Evolutionary conservation across 2,329 filamentous ascomycete species (phyloP), one percentile per base, ranked within the genome.

Genomic region (Daldinia eschscholtzii): DNA sequence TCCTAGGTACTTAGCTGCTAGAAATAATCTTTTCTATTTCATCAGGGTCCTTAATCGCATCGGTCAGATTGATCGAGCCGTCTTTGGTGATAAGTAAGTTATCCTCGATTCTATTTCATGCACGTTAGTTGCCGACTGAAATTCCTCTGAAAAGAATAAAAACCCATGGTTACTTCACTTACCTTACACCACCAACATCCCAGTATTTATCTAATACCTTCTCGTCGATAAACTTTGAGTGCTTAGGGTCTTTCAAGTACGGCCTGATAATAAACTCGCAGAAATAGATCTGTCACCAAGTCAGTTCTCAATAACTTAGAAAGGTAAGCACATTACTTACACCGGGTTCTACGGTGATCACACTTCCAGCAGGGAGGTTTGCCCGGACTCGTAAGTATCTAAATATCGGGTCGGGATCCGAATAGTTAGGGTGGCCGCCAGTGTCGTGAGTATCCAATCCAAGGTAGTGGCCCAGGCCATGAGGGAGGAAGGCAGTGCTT

Each of bases 301-400:
- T 75, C 20, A 75, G 67, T 55, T 18, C 28, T 18, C 0, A 1
- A 10, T 20, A 61, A 46, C 35, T 30, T 37, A 23, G 1, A 23
- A 44, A n/a, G 13, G 23, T 39, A 41, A 55, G 39, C 57, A 44
- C 57, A 44, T 13, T 6, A 84, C 89, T 81, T 84, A 93, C 89
- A 55, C 96, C 96, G 12, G 96, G 96, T 83, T 99, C 96, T 42
- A 98, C 95, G 0, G 96, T 99, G 60, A 99, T 90, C 26, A 99
- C 93, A 57, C 91, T 91, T 6, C 92, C 91, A 0, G 89, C 91
- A 0, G 93, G 93, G 55, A 98, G 80, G 23, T 82, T 86, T 12
- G 92, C 91, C 60, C 96, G 85, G 42, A 97, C 90, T 50, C 96
- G 86, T 67, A 99, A 83, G 77, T 98, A 98, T 60, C 89, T 87